A percentile compares a stretch with the other conserved stretches of the same genome.
Conservation (phyloP, 805 yeast genomes). For the Komagataella populi region DNA sequence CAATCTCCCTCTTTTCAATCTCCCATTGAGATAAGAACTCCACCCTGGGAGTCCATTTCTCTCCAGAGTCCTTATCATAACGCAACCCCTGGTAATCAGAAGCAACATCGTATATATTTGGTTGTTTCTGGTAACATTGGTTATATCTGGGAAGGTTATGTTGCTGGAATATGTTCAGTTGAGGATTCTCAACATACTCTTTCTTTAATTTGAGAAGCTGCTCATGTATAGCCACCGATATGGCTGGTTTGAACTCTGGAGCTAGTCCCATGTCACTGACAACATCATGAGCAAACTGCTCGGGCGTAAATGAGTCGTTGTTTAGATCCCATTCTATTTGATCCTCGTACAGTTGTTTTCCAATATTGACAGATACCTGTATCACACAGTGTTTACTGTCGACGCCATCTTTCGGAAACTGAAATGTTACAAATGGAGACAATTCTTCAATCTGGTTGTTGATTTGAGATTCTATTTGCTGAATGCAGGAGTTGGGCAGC, state of each 20-base stretch:
- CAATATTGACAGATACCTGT: conserved; percentile 69
- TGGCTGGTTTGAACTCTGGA: conserved; percentile 81
- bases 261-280: conserved; percentile 77
- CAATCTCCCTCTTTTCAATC: conserved; percentile 89
- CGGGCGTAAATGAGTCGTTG: conserved; percentile 51
- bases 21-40: conserved; percentile 85
- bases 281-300: conserved; percentile 66
- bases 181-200: conserved; percentile 56
- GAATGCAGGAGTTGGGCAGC: conserved; percentile 51
- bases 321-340: conserved; percentile 87
- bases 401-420: conserved; percentile 41
- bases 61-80: conserved; percentile 67
- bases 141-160: conserved; percentile 21
- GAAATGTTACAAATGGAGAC: conserved; percentile 45
- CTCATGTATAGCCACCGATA: conserved; percentile 80
- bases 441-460: conserved; percentile 72
- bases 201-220: conserved; percentile 60
- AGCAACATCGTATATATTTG: conserved; percentile 5
- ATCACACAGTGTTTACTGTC: conserved; percentile 59
- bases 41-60: conserved; percentile 77
- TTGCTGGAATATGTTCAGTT: conserved; percentile 18
- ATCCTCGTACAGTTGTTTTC: conserved; percentile 78
- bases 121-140: conserved; percentile 15
- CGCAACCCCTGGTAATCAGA: conserved; percentile 34
- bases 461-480: conserved; percentile 55